phyloP scores from a whole-genome alignment of 345 rosid genomes.

The Populus deltoides region DNA sequence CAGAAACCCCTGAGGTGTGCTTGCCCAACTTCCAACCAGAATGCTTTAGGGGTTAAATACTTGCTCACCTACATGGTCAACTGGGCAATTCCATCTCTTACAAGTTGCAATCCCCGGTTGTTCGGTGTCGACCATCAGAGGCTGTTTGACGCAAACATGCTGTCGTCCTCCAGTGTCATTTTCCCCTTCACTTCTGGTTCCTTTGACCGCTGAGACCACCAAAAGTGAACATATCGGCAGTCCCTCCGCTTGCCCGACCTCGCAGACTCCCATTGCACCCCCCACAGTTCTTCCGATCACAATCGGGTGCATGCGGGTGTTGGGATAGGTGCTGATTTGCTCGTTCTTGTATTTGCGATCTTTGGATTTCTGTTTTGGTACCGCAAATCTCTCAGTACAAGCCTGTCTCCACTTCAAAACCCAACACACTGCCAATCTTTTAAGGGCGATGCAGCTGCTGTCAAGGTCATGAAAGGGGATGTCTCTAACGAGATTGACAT shows the following conservation, averaged over 20 bases:
- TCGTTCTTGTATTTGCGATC: conserved; percentile 28
- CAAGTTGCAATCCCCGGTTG: conserved; percentile 41
- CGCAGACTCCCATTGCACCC: conserved; percentile 1
- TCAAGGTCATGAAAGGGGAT: conserved; percentile 80
- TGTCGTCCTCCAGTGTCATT: conserved; percentile 25
- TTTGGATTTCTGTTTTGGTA: conserved; percentile 36
- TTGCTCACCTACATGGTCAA: conserved; percentile 54
- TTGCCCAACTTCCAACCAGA: conserved; percentile 65
- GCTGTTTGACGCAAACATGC: conserved; percentile 50
- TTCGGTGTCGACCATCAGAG: conserved; percentile 41
- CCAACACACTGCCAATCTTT: conserved; percentile 31
- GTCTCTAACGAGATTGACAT: conserved; percentile 75
- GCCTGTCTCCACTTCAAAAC: conserved; percentile 10
- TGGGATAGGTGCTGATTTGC: conserved; percentile 47
- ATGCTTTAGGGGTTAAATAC: conserved; percentile 46
- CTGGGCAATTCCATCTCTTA: conserved; percentile 37
- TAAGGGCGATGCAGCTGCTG: conserved; percentile 70
- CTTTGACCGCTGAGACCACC: conserved; percentile 50
- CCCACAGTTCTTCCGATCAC: conserved; percentile 41
- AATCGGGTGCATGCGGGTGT: conserved; percentile 43
- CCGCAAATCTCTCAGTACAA: conserved; percentile 14
- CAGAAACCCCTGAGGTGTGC: conserved; percentile 76
- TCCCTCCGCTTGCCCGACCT: conserved; percentile 36
- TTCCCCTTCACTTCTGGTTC: conserved; percentile 62
- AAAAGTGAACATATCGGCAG: conserved; percentile 18